Conservation (phyloP, 371 early-diverging fungal genomes). For the Choanephora cucurbitarum region DNA sequence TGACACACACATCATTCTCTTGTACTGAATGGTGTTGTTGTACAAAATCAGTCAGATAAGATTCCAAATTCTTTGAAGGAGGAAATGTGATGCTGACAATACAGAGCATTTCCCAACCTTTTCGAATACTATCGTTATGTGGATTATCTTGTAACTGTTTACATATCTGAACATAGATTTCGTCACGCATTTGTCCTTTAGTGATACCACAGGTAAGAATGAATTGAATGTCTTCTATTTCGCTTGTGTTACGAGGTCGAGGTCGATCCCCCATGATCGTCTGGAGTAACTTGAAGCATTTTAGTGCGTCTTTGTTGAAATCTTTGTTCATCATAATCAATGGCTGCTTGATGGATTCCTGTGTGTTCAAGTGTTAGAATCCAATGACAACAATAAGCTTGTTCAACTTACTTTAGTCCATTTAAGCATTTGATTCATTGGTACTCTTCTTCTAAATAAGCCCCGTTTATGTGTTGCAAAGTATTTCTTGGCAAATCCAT, state of each 20-base stretch:
- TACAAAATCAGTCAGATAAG: conserved; percentile 82
- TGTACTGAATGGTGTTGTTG: conserved; percentile 49
- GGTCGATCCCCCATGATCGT: conserved; percentile 82
- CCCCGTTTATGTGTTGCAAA: conserved; percentile 91
- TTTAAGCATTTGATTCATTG: conserved; percentile 84
- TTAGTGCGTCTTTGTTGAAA: conserved; percentile 81
- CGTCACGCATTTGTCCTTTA: conserved; percentile 83
- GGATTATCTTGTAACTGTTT: conserved; percentile 90
- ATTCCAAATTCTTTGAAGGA: conserved; percentile 87
- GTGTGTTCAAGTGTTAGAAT: too few relatives aligned
- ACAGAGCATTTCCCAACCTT: conserved; percentile 89
- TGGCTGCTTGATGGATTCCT: conserved; percentile 78
- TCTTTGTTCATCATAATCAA: conserved; percentile 79
- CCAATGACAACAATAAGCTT: too few relatives aligned
- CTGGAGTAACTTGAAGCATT: conserved; percentile 83
- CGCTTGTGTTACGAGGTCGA: conserved; percentile 30
- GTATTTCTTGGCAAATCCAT: conserved; percentile 90
- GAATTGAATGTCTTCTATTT: conserved; percentile 68
- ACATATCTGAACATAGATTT: conserved; percentile 92
- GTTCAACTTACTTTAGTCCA: conserved; percentile 74
- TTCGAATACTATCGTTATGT: conserved; percentile 63
- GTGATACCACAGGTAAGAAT: conserved; percentile 79
- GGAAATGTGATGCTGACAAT: conserved; percentile 85
- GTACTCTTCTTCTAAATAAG: conserved; percentile 78
- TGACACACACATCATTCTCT: conserved; percentile 55